Evolutionary conservation across 139 green algal species (phyloP).

Genomic region (Volvox reticuliferus): DNA sequence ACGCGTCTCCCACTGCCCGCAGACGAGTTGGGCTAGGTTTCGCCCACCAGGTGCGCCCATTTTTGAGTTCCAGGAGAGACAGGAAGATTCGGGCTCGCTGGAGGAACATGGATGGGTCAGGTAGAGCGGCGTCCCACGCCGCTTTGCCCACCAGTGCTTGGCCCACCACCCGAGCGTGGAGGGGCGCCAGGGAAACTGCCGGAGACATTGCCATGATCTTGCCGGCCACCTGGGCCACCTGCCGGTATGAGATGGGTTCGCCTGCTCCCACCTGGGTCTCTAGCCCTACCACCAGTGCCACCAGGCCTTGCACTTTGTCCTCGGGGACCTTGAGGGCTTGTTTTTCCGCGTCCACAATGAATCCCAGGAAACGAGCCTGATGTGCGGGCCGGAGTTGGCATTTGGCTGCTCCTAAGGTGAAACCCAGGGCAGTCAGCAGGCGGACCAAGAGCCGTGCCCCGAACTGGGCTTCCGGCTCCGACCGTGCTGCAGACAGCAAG

Average conservation of each 20-base stretch:
- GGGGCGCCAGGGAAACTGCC: not conserved
- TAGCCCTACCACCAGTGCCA: not conserved
- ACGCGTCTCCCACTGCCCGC: no score
- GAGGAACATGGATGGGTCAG: not conserved
- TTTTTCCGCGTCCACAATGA: not conserved
- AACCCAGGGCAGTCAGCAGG: not conserved
- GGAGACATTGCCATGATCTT: slow-evolving; percentile 19
- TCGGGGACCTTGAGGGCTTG: not conserved
- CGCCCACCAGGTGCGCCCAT: no score
- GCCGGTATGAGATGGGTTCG: not conserved
- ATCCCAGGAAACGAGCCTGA: not conserved
- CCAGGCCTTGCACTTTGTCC: not conserved
- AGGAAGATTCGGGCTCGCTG: no score
- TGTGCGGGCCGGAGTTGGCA: not conserved
- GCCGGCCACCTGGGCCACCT: slow-evolving; percentile 25
- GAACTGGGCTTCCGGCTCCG: not conserved
- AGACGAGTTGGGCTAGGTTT: no score
- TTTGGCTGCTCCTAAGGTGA: not conserved
- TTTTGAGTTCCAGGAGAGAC: no score
- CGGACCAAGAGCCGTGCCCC: not conserved
- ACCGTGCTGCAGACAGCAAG: not conserved
- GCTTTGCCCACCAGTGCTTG: not conserved
- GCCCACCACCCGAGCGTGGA: not conserved
- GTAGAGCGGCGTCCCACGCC: not conserved
- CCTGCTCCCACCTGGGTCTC: not conserved